phyloP scores from a whole-genome alignment of 148 eudicot species.

The Euryodendron excelsum region DNA sequence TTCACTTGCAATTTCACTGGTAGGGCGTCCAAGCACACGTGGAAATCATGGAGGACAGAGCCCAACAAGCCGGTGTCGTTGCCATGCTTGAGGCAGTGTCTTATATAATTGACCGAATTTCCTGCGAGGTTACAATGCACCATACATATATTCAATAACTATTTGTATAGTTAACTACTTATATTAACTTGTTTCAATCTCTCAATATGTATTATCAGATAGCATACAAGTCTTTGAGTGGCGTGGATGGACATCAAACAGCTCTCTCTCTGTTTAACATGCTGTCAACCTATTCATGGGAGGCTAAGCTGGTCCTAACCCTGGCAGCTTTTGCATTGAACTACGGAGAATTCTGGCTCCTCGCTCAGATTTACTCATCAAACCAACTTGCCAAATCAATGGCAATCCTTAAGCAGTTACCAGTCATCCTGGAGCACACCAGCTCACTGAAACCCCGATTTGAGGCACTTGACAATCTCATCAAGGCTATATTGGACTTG shows the following conservation, averaged over 20 bases:
- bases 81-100: slow-evolving; percentile 30
- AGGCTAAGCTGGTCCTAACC: slow-evolving; percentile 46
- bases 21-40: slow-evolving; percentile 16
- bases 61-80: slow-evolving; percentile 10
- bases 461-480: slow-evolving; percentile 39
- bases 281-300: slow-evolving; percentile 42
- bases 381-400: slow-evolving; percentile 46
- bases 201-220: slow-evolving; percentile 40
- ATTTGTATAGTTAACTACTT: too few relatives aligned
- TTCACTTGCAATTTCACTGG: neutral
- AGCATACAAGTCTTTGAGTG: slow-evolving; percentile 36
- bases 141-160: too few relatives aligned
- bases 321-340: slow-evolving; percentile 47
- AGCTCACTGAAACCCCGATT: slow-evolving; percentile 29
- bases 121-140: slow-evolving; percentile 33
- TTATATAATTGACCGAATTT: slow-evolving; percentile 29
- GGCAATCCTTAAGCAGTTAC: slow-evolving; percentile 45
- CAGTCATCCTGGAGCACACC: slow-evolving; percentile 25
- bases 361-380: slow-evolving; percentile 37
- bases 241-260: slow-evolving; percentile 32
- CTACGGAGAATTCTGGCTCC: slow-evolving; percentile 57
- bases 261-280: slow-evolving; percentile 34
- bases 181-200: too few relatives aligned
- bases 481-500: slow-evolving; percentile 35
- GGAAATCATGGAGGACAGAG: slow-evolving; percentile 21